A percentile compares a stretch with the other conserved stretches of the same genome.
phyloP scores from a whole-genome alignment of 208 protist species.

The Trypanosoma rangeli region DNA sequence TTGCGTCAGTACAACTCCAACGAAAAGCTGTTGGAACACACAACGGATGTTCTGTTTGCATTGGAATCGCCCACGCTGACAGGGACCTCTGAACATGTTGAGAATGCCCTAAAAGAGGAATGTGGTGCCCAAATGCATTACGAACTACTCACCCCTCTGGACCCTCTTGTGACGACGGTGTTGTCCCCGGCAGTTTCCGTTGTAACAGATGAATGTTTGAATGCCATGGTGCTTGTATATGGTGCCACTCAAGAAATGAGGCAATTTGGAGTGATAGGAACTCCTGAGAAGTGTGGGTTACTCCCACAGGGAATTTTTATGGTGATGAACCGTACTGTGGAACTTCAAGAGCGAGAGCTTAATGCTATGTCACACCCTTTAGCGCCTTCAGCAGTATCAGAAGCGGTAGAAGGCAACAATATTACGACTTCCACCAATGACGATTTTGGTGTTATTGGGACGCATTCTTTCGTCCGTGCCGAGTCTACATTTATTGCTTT shows the following conservation, averaged over 20 bases:
- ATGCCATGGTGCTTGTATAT: constrained; percentile 75
- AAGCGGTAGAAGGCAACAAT: neutral
- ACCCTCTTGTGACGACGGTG: constrained; percentile 53
- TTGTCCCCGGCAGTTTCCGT: constrained; percentile 62
- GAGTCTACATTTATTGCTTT: constrained; percentile 83
- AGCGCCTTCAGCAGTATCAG: neutral
- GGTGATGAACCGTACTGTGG: constrained; percentile 58
- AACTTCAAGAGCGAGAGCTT: constrained; percentile 13
- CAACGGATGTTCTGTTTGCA: constrained; percentile 74
- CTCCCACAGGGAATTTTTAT: constrained; percentile 70
- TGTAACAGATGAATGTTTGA: constrained; percentile 79
- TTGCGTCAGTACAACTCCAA: constrained; percentile 32
- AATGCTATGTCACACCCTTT: neutral
- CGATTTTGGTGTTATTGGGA: neutral
- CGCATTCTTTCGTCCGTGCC: constrained; percentile 62
- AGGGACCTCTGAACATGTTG: neutral
- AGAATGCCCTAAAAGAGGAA: constrained; percentile 7
- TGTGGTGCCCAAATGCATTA: neutral
- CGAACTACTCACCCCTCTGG: constrained; percentile 46
- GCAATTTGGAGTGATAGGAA: constrained; percentile 83
- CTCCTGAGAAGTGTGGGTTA: constrained; percentile 73
- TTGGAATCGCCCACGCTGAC: constrained; percentile 14
- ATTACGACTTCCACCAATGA: neutral
- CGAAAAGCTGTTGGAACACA: constrained; percentile 50
- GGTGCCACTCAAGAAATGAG: constrained; percentile 90